Evolutionary conservation across 164 flowering plant species (phyloP).

Genomic region (Magnolia changhungtana): DNA sequence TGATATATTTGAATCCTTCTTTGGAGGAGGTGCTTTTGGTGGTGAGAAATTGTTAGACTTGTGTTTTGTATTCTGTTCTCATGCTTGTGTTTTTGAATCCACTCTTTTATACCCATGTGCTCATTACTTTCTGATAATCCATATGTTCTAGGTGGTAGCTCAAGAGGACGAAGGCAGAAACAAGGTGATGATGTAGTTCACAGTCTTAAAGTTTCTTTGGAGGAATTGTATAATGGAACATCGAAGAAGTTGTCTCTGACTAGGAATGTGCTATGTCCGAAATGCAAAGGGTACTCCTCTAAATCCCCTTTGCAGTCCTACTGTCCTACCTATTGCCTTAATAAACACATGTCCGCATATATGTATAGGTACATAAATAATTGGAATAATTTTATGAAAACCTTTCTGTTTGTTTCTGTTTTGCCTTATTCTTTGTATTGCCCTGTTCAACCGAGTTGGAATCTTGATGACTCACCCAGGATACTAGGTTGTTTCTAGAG

Average conservation of each 20-base stretch:
- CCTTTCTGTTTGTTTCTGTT: too few relatives aligned
- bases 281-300: constrained; percentile 53
- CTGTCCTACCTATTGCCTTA: neutral
- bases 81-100: neutral
- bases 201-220: constrained; percentile 53
- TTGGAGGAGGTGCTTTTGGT: constrained; percentile 49
- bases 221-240: constrained; percentile 63
- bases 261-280: constrained; percentile 46
- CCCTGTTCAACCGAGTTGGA: too few relatives aligned
- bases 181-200: constrained; percentile 70
- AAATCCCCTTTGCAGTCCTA: neutral
- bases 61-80: neutral
- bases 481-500: too few relatives aligned
- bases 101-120: neutral
- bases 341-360: neutral
- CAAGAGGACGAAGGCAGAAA: constrained; percentile 53
- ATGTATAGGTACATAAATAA: neutral
- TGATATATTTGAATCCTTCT: constrained; percentile 57
- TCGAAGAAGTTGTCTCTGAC: constrained; percentile 61
- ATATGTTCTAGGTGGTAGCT: constrained; percentile 29
- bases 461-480: too few relatives aligned
- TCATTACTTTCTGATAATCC: neutral
- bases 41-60: constrained; percentile 18
- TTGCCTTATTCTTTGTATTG: too few relatives aligned
- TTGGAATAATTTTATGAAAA: neutral